Evolutionary conservation across 192 early-diverging fungal genomes (phyloP).

Genomic region (Chytriomyces sp.): DNA sequence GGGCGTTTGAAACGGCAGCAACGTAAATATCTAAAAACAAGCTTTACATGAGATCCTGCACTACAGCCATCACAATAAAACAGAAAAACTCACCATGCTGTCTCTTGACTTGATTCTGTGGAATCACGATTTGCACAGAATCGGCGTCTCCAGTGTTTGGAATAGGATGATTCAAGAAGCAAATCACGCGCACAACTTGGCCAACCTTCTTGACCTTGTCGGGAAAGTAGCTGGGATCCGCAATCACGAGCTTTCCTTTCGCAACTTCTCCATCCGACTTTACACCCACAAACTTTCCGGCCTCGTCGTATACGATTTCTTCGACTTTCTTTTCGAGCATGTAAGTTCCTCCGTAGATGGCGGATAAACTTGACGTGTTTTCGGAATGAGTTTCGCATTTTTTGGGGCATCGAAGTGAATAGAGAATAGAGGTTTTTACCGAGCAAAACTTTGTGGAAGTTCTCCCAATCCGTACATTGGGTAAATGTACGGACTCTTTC

Average conservation of each 20-base stretch:
- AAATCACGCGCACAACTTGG: slow-evolving; percentile 94
- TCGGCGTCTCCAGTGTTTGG: slow-evolving; percentile 85
- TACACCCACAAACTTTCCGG: slow-evolving; percentile 88
- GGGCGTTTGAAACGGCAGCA: slow-evolving; percentile 83
- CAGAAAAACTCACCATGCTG: slow-evolving; percentile 66
- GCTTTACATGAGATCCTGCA: not conserved
- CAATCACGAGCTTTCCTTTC: slow-evolving; percentile 86
- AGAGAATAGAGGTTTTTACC: slow-evolving; percentile 31
- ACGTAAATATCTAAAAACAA: slow-evolving; percentile 88
- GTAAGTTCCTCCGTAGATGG: slow-evolving; percentile 99
- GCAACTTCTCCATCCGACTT: slow-evolving; percentile 85
- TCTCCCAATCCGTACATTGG: slow-evolving; percentile 98
- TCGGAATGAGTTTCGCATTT: not conserved
- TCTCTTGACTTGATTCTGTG: slow-evolving; percentile 94
- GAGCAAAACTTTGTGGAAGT: slow-evolving; percentile 97
- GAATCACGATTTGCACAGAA: slow-evolving; percentile 95
- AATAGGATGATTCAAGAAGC: slow-evolving; percentile 89
- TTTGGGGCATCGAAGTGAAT: slow-evolving; percentile 1
- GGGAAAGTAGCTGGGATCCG: slow-evolving; percentile 93
- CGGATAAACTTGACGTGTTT: slow-evolving; percentile 72
- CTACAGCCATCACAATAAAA: not conserved
- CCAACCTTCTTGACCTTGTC: slow-evolving; percentile 81
- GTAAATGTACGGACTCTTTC: slow-evolving; percentile 96
- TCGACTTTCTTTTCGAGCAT: slow-evolving; percentile 95
- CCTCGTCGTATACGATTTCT: slow-evolving; percentile 78